Evolutionary conservation across 1,284 basidiomycete species (phyloP), one percentile per base, ranked within the genome.

Genomic region (Flammula alnicola): DNA sequence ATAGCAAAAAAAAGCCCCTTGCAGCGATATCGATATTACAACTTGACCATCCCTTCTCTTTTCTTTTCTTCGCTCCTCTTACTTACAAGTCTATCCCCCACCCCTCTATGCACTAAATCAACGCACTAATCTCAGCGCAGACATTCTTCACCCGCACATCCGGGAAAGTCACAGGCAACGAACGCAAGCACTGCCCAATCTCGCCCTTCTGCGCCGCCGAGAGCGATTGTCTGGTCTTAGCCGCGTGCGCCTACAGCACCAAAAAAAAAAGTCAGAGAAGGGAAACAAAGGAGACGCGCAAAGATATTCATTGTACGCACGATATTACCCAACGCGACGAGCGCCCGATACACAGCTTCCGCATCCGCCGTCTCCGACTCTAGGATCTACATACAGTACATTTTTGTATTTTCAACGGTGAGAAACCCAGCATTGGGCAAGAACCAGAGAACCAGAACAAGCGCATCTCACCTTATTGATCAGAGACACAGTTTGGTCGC

Each of bases 291-390:
- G 19, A 26, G 30, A 39, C 33, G 14, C 37, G n/a, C 22, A 25
- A 10, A 27, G 19, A 14, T 37, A 32, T n/a, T 25, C 8, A 14
- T n/a, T n/a, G 41, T 3, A 73, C 84, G 63, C 52, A 93, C 91
- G 38, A 91, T 68, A 66, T 99, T 98, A 25, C 96, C 96, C 2
- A 98, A 74, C 0, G 89, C 95, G 11, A 97, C 89, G 5, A 92
- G 70, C 1, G 88, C 77, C 22, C 96, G 85, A 67, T 98, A 98
- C 10, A 83, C 79, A 2, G 89, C 84, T 64, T 99, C 96, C 16
- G 83, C 76, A 53, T 99, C 96, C 12, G 72, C 71, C 33, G 68
- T 80, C 67, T 95, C 92, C 35, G 77, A 74, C 50, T 78, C 69
- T 16, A 94, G 68, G 11, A 91, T 74, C 84, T 88, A 59, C 9